phyloP scores from a whole-genome alignment of 2,329 filamentous ascomycete species.

The Calonectria hawksworthii region DNA sequence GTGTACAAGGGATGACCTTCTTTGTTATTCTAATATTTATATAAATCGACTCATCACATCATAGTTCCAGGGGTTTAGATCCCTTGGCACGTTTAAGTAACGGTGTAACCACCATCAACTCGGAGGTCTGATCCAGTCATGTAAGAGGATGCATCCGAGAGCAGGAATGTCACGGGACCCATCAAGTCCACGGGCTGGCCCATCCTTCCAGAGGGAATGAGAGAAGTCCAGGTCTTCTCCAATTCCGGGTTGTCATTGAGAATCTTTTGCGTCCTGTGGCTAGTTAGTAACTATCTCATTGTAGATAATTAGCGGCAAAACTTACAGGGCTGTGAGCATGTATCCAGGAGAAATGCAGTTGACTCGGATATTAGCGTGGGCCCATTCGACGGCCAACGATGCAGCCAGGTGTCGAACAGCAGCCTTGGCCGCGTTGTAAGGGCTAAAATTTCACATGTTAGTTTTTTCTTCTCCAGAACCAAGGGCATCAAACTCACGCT shows the following conservation, averaged over 20 bases:
- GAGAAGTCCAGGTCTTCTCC: slow-evolving; percentile 87
- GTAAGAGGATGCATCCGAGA: slow-evolving; percentile 83
- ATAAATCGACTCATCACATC: not conserved
- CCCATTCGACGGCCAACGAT: slow-evolving; percentile 95
- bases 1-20: not conserved
- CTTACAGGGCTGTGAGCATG: slow-evolving; percentile 93
- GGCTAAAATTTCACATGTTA: slow-evolving; percentile 57
- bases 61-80: not conserved
- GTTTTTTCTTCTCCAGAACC: not conserved
- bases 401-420: slow-evolving; percentile 89
- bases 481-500: slow-evolving; percentile 61
- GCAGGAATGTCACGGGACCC: slow-evolving; percentile 89
- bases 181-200: slow-evolving; percentile 91
- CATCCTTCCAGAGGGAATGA: slow-evolving; percentile 95
- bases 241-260: slow-evolving; percentile 96
- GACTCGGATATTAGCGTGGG: slow-evolving; percentile 85
- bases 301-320: slow-evolving; percentile 25
- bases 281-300: not conserved
- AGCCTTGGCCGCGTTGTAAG: slow-evolving; percentile 94
- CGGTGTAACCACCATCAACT: slow-evolving; percentile 87
- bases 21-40: not conserved
- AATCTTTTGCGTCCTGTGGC: slow-evolving; percentile 85
- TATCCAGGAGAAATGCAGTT: slow-evolving; percentile 97
- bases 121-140: slow-evolving; percentile 81
- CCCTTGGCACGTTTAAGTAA: slow-evolving; percentile 67